Percentiles rank a stretch among this genome's conserved stretches.
Evolutionary conservation across 225 moss, liverwort and hornwort genomes (phyloP).

Genomic region (Thuidium tamariscinum): DNA sequence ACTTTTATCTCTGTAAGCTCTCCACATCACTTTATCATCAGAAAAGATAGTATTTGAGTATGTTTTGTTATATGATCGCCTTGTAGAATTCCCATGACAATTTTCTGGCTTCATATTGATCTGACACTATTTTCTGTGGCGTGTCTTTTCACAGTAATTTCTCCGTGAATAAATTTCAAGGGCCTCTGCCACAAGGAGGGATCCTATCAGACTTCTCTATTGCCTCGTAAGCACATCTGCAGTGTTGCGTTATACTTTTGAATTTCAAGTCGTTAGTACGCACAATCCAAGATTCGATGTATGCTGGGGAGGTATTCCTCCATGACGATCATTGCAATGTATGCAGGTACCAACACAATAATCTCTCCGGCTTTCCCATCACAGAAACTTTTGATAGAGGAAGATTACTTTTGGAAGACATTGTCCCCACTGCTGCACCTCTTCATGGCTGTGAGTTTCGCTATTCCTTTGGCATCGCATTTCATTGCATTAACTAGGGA

Average conservation of each 20-base stretch:
- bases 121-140: neutral
- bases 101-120: neutral
- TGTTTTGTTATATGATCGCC: neutral
- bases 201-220: conserved; percentile 28
- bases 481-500: neutral
- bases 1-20: conserved; percentile 33
- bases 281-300: neutral
- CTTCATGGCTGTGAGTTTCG: conserved; percentile 14
- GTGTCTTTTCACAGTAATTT: conserved; percentile 20
- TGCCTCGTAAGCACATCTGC: conserved; percentile 29
- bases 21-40: neutral
- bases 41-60: neutral
- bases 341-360: conserved; percentile 18
- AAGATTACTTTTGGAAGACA: conserved; percentile 11
- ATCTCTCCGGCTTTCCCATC: conserved; percentile 25
- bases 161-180: conserved; percentile 22
- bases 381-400: neutral
- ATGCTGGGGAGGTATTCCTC: neutral
- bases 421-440: neutral
- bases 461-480: neutral
- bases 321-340: neutral
- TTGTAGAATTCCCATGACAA: neutral
- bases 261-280: neutral
- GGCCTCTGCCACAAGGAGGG: conserved; percentile 36
- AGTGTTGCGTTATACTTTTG: neutral